Conservation (phyloP, 2,329 filamentous ascomycete genomes). For the Coleophoma crateriformis region DNA sequence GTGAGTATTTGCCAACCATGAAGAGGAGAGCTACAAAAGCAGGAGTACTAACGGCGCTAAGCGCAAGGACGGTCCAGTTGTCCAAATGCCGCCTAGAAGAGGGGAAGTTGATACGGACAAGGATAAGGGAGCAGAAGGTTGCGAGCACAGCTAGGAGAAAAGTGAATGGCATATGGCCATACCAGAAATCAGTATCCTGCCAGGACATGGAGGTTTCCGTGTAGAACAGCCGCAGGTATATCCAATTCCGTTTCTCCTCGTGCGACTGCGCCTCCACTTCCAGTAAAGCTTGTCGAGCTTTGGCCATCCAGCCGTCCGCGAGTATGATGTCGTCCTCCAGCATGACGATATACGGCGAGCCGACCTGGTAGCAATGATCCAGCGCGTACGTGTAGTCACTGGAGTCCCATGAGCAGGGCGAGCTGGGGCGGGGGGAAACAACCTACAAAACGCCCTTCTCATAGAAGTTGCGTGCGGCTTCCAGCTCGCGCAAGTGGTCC, state of each 20-base stretch:
- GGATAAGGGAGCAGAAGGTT: neutral
- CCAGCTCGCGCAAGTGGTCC: constrained; percentile 14
- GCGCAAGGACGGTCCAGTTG: neutral
- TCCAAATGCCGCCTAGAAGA: neutral
- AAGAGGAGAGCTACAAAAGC: constrained; percentile 9
- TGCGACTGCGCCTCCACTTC: constrained; percentile 6
- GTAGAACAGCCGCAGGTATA: constrained; percentile 17
- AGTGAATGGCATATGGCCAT: constrained; percentile 5
- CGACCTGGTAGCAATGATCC: constrained; percentile 20
- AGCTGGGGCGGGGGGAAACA: neutral
- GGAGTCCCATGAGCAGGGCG: neutral
- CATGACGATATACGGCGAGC: constrained; percentile 27
- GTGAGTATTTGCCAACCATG: constrained; percentile 12
- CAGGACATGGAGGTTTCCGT: constrained; percentile 11
- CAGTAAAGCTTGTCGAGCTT: constrained; percentile 14
- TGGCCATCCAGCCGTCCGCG: constrained; percentile 29
- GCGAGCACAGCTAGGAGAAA: neutral
- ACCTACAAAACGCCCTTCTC: constrained; percentile 28
- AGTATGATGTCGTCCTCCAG: constrained; percentile 32
- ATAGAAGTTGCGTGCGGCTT: constrained; percentile 22
- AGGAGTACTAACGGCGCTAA: constrained; percentile 6
- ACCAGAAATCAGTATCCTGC: constrained; percentile 8
- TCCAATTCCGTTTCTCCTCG: constrained; percentile 6
- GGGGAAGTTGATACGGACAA: neutral
- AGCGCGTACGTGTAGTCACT: constrained; percentile 28